phyloP scores from a whole-genome alignment of 768 basidiomycete species.

The Kwoniella sp. region DNA sequence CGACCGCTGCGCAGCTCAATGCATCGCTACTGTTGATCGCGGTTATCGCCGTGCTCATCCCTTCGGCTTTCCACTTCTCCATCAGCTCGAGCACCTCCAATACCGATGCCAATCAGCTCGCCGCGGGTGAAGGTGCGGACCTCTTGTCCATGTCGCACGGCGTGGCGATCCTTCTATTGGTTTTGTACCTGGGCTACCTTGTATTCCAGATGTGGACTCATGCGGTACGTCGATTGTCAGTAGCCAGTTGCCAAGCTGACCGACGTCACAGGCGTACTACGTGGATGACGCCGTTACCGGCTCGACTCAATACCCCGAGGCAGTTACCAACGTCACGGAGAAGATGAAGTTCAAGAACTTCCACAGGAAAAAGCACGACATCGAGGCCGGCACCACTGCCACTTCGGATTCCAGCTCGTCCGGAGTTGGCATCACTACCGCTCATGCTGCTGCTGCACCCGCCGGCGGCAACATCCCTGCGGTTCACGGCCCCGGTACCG shows the following conservation, averaged over 20 bases:
- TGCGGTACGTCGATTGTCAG: constrained; percentile 51
- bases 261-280: constrained; percentile 20
- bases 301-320: constrained; percentile 37
- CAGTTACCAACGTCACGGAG: constrained; percentile 28
- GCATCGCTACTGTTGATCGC: constrained; percentile 49
- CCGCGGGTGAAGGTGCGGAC: constrained; percentile 50
- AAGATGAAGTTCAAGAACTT: constrained; percentile 16
- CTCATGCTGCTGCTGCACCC: too few species aligned
- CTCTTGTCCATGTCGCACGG: constrained; percentile 56
- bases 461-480: constrained; percentile 6
- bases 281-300: constrained; percentile 34
- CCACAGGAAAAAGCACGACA: constrained; percentile 33
- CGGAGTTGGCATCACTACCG: background rate
- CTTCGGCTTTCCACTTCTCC: constrained; percentile 47
- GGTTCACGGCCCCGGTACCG: constrained; percentile 4
- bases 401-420: constrained; percentile 2
- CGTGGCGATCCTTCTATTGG: constrained; percentile 55
- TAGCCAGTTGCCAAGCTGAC: constrained; percentile 5
- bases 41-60: constrained; percentile 51
- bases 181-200: constrained; percentile 54
- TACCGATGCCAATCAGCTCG: constrained; percentile 45
- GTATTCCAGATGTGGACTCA: constrained; percentile 60
- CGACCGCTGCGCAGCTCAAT: constrained; percentile 55
- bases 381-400: constrained; percentile 12
- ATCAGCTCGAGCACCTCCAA: constrained; percentile 20